Evolutionary conservation across 73 alveolate genomes (phyloP), one percentile per base, ranked within the genome.

Genomic region (Uronychia binucleata): DNA sequence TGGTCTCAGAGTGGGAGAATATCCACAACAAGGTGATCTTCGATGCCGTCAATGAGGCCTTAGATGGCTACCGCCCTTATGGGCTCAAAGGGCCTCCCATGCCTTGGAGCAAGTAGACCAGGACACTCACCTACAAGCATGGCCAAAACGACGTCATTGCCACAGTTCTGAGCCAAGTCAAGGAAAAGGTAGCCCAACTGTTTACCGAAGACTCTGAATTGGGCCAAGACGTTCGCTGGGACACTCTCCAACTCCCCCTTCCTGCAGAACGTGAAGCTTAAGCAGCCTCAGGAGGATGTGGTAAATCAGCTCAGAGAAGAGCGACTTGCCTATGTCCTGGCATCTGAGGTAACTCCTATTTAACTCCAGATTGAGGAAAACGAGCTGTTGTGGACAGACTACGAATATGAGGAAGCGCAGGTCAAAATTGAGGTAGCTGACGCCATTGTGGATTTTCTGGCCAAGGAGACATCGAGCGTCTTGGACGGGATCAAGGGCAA

Each of bases 21-120:
- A 94, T 96, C 60, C 99, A 96, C 79, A 96, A 96, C 78, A 96
- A 96, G 78, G 95, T 90, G 26, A 83, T 96, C 13, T 96, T 91
- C 77, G 99, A 96, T 79, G 98, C 97, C 1, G 82, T 94, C 0
- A 96, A 96, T 81, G 99, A 96, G 82, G 98, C 98, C 1, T 79
- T 96, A 25, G 98, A 96, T 78, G 91, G 96, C 13, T 84, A 57
- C 57, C 84, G 99, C 77, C 98, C 98, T 74, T 94, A 91, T 84
- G 98, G 98, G 1, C 87, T 94, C 57, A 82, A 91, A 84, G 98
- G 99, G 11, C 94, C 90, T 27, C 99, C 99, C 0, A 60, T 94
- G 74, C 98, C 99, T 26, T 96, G 99, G 98, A 75, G 91, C 78
- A 89, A 89, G 75, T 77, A 84, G 75, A 34, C 26, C 78, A 76